Evolutionary conservation across 192 early-diverging fungal genomes (phyloP).

Genomic region (Podila horticola): DNA sequence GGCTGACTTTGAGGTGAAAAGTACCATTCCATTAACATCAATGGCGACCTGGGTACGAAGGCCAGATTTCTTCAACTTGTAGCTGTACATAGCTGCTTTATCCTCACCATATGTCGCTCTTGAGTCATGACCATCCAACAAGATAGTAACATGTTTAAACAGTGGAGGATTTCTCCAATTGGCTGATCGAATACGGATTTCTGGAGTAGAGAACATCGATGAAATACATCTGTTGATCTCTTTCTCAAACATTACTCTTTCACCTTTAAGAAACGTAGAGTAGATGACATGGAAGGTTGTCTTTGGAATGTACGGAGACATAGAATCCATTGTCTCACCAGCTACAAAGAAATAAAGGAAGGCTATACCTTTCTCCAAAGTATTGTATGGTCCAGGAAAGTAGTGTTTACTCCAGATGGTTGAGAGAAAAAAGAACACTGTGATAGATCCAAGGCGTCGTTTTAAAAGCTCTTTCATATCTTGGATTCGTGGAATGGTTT

Average conservation of each 20-base stretch:
- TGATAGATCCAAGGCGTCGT: neutral
- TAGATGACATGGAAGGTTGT: neutral
- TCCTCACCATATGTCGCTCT: neutral
- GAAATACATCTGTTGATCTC: neutral
- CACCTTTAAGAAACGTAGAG: neutral
- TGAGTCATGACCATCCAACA: neutral
- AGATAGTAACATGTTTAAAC: neutral
- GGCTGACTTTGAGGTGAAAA: neutral
- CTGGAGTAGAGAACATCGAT: neutral
- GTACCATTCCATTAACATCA: constrained; percentile 1
- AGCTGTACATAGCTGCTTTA: neutral
- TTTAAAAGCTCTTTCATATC: neutral
- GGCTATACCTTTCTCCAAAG: too few relatives aligned
- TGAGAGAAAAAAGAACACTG: constrained; percentile 1
- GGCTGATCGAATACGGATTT: neutral
- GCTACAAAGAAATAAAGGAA: constrained; percentile 2
- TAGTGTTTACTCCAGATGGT: too few relatives aligned
- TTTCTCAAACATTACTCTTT: constrained; percentile 1
- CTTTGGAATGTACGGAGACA: neutral
- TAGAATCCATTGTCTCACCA: constrained; percentile 5
- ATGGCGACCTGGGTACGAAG: neutral
- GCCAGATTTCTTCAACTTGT: neutral
- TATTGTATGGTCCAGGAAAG: too few relatives aligned
- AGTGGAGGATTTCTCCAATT: constrained; percentile 2
- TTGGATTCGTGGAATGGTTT: neutral